These are phyloP conservation scores for Parasitella parasitica DNA, from an alignment of 371 early-diverging fungal genomes.

Conservation along the genomic window DNA sequence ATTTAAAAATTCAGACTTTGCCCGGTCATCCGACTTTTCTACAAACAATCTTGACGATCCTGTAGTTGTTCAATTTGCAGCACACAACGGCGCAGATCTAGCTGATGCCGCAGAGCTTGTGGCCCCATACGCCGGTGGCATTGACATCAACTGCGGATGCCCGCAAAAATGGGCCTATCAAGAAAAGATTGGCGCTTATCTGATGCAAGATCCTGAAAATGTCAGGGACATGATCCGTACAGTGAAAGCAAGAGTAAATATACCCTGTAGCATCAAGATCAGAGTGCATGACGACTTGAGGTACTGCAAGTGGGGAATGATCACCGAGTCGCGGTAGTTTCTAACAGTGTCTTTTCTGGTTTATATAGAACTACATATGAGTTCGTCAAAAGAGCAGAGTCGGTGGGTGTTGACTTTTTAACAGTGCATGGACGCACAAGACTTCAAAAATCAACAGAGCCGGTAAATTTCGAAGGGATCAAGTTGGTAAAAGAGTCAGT, in stretches of 20 bases:
- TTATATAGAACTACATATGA: constrained; percentile 67
- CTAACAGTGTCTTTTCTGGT: background rate
- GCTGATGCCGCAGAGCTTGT: constrained; percentile 86
- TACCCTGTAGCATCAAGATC: constrained; percentile 83
- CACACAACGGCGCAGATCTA: constrained; percentile 75
- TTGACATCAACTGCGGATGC: constrained; percentile 89
- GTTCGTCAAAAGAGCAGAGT: constrained; percentile 74
- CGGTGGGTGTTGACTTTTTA: constrained; percentile 77
- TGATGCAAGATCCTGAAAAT: constrained; percentile 79
- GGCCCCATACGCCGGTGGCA: constrained; percentile 75
- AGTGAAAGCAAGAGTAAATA: constrained; percentile 61
- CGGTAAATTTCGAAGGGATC: constrained; percentile 73
- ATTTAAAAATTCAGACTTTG: constrained; percentile 79
- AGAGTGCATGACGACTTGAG: constrained; percentile 74
- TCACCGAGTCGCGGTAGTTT: no score
- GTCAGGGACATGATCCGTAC: constrained; percentile 82
- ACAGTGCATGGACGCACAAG: constrained; percentile 85
- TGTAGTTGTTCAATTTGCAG: constrained; percentile 93
- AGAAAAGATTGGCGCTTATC: constrained; percentile 75
- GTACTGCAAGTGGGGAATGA: constrained; percentile 37
- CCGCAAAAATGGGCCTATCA: constrained; percentile 88
- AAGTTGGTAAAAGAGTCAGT: constrained; percentile 72
- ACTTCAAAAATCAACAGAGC: constrained; percentile 72
- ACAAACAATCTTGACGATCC: constrained; percentile 80
- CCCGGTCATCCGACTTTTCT: constrained; percentile 81